Base-by-base conservation (phyloP, 2,329 filamentous ascomycete genomes). In the Trichoderma cornu-damae region DNA sequence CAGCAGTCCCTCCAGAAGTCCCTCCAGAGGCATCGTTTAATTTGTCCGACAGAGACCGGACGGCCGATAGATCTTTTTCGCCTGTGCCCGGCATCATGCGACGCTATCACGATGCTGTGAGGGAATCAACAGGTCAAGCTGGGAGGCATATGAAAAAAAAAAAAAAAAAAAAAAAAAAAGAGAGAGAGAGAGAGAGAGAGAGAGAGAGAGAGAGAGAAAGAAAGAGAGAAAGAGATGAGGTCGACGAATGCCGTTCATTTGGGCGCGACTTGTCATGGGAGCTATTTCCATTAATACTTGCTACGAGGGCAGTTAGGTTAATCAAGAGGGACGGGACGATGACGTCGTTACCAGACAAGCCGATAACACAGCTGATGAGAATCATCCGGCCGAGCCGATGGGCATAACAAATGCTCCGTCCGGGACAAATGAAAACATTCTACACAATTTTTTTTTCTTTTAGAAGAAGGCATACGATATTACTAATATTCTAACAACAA, bases 361-460 rank as follows among this genome's bases (percentile, higher is more conserved):
- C n/a, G n/a, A 30, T 11, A 20, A 16, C 24, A 20, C 28, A 16
- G 14, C 14, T 34, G 32, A 11, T 47, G 28, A 32, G 16, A n/a
- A 34, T 47, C 44, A 32, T 34, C 44, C 44, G 44, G 44, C 26
- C 14, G 44, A 35, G 40, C 52, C 52, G 52, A 55, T 38, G 52
- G n/a, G 52, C 52, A 55, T 47, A 38, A 55, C 42, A 44, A 14
- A 55, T 35, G 16, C 22, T 28, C 52, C 52, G 52, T 47, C 46
- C 52, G 52, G 52, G 11, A 12, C 9, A 47, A 55, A 22, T 35
- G 32, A 35, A 26, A 35, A 24, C n/a, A 12, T 11, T 43, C 20
- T n/a, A n/a, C n/a, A n/a, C 24, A 46, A 30, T 16, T 6, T 9
- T 18, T 26, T 18, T 2, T 34, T 34, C 5, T 34, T 34, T 11